Evolutionary conservation across 768 basidiomycete genomes (phyloP).

Genomic region (Amanita pseudoporphyria): DNA sequence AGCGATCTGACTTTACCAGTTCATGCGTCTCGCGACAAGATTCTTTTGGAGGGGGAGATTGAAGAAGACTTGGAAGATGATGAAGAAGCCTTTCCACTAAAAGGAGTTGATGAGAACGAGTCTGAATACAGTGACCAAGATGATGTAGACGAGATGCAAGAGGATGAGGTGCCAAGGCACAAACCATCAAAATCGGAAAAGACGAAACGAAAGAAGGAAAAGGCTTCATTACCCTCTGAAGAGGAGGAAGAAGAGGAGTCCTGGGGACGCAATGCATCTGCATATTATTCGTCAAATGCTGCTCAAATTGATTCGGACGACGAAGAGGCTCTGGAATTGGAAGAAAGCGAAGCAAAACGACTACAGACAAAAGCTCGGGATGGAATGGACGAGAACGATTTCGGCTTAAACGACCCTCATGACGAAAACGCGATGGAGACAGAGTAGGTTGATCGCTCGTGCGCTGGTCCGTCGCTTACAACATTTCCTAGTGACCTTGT

Average conservation of each 20-base stretch:
- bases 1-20: slow-evolving; percentile 30
- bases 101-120: slow-evolving; percentile 42
- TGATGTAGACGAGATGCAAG: slow-evolving; percentile 23
- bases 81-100: slow-evolving; percentile 75
- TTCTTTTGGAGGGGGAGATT: slow-evolving; percentile 60
- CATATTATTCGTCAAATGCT: slow-evolving; percentile 85
- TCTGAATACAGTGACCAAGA: slow-evolving; percentile 29
- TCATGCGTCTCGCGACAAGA: slow-evolving; percentile 64
- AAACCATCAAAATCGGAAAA: slow-evolving; percentile 17
- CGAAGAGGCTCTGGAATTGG: slow-evolving; percentile 81
- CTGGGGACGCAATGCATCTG: slow-evolving; percentile 75
- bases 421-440: slow-evolving; percentile 18
- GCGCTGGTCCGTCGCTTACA: neutral
- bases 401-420: slow-evolving; percentile 65
- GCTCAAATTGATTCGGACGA: slow-evolving; percentile 74
- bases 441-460: slow-evolving; percentile 21
- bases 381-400: slow-evolving; percentile 68
- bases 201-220: slow-evolving; percentile 20
- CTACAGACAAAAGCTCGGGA: slow-evolving; percentile 71
- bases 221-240: slow-evolving; percentile 13
- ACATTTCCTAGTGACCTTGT: slow-evolving; percentile 23
- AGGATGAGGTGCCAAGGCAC: slow-evolving; percentile 12
- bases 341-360: slow-evolving; percentile 79
- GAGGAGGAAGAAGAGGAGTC: slow-evolving; percentile 53
- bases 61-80: slow-evolving; percentile 51